phyloP scores from a whole-genome alignment of 1,284 basidiomycete species.

The Cryptococcus sp. region DNA sequence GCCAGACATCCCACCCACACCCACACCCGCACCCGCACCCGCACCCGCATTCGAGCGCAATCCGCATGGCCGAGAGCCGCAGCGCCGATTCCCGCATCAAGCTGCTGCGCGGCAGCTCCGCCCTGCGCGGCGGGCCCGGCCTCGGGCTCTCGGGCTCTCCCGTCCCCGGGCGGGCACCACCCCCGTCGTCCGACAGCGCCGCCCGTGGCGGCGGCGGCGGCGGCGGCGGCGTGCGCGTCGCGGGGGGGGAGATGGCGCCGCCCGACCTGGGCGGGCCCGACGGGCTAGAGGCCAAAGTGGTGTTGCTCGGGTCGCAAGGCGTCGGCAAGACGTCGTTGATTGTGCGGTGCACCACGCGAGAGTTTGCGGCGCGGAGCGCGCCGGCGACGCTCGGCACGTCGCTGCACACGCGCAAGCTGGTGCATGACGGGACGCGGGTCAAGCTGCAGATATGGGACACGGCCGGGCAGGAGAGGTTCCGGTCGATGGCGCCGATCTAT shows the following conservation, averaged over 20 bases:
- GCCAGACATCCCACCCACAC: slow-evolving; percentile 23
- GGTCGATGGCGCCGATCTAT: slow-evolving; percentile 76
- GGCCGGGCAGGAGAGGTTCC: slow-evolving; percentile 94
- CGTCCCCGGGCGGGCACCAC: slow-evolving; percentile 5
- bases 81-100: slow-evolving; percentile 32
- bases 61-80: slow-evolving; percentile 36
- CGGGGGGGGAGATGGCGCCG: slow-evolving; percentile 13
- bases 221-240: not conserved
- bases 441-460: slow-evolving; percentile 83
- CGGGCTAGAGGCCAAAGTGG: slow-evolving; percentile 85
- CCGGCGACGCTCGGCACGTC: slow-evolving; percentile 92
- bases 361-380: slow-evolving; percentile 73
- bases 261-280: slow-evolving; percentile 41
- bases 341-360: slow-evolving; percentile 86
- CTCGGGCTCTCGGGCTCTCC: slow-evolving; percentile 3
- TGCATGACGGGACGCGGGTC: slow-evolving; percentile 81
- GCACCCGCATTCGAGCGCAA: slow-evolving; percentile 20
- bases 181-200: no score
- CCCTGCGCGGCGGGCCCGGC: slow-evolving; percentile 1
- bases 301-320: slow-evolving; percentile 94
- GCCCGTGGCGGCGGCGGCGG: no score
- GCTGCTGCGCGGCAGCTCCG: slow-evolving; percentile 18
- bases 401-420: slow-evolving; percentile 91
- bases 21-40: slow-evolving; percentile 28
- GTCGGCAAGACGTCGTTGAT: slow-evolving; percentile 95